Percentiles rank a stretch among this genome's conserved stretches.
Evolutionary conservation across 805 yeast species (phyloP).

Genomic region (Pichia nanzhaoensis): DNA sequence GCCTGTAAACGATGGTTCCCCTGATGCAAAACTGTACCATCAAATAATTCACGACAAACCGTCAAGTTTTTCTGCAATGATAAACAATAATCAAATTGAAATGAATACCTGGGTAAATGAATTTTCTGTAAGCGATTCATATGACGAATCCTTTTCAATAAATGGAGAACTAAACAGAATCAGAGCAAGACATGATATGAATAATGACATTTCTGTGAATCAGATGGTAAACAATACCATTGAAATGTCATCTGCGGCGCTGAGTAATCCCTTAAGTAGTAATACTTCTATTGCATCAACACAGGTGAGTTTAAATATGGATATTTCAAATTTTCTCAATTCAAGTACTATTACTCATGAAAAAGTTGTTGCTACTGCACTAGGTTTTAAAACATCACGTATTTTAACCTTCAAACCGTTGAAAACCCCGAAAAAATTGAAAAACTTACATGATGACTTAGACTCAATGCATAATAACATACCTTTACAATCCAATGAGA

Average conservation of each 20-base stretch:
- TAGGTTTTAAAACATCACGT: slow-evolving; percentile 38
- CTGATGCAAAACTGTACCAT: slow-evolving; percentile 5
- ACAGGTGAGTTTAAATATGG: neutral
- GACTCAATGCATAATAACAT: slow-evolving; percentile 15
- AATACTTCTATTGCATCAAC: no score
- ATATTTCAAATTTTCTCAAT: neutral
- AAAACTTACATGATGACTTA: neutral
- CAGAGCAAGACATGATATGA: neutral
- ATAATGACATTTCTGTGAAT: no score
- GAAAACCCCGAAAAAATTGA: slow-evolving; percentile 12
- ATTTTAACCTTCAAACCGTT: slow-evolving; percentile 34
- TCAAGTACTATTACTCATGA: slow-evolving; percentile 21
- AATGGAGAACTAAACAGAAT: neutral
- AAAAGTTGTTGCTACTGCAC: slow-evolving; percentile 42
- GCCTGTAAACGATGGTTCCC: neutral
- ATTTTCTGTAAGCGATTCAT: neutral
- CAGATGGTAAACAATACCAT: no score
- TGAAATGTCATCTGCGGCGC: no score
- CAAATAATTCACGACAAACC: neutral
- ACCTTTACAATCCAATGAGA: neutral
- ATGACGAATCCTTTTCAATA: no score
- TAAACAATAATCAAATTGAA: slow-evolving; percentile 17
- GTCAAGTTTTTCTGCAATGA: neutral
- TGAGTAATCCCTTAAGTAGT: neutral
- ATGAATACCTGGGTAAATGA: neutral